Percentiles rank a stretch among this genome's conserved stretches.
These are phyloP conservation scores for Verticillium longisporum DNA, from an alignment of 2,329 filamentous ascomycete genomes.

Conservation along the genomic window DNA sequence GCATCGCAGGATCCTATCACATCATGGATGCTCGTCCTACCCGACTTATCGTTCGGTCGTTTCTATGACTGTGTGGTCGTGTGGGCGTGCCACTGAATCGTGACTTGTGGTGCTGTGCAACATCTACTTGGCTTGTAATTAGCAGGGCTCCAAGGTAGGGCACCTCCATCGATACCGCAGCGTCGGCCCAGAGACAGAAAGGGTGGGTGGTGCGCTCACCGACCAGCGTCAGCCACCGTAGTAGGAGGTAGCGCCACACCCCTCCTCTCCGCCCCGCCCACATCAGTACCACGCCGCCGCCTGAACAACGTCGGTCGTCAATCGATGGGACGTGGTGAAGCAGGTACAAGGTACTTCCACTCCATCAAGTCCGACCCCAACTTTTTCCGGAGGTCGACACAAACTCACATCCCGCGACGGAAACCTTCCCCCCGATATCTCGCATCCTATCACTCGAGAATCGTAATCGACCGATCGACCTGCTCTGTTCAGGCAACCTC, in stretches of 20 bases:
- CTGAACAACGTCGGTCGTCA: background rate
- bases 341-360: background rate
- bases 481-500: background rate
- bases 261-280: background rate
- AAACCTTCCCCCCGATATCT: background rate
- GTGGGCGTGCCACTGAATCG: too few species aligned
- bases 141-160: too few species aligned
- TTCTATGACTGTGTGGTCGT: too few species aligned
- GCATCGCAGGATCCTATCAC: background rate
- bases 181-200: too few species aligned
- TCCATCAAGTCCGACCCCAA: background rate
- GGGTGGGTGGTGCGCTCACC: background rate
- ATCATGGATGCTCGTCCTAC: background rate
- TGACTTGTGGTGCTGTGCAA: too few species aligned
- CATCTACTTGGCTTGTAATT: too few species aligned
- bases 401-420: background rate
- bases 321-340: background rate
- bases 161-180: too few species aligned
- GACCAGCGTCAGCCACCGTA: background rate
- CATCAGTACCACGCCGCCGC: background rate
- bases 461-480: conserved; percentile 1
- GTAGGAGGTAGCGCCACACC: background rate
- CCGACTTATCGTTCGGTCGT: background rate
- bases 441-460: background rate
- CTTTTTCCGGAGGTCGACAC: background rate